A percentile compares a stretch with the other conserved stretches of the same genome.
phyloP scores from a whole-genome alignment of 441 rosid species.

The Cnidoscolus chayamansa region DNA sequence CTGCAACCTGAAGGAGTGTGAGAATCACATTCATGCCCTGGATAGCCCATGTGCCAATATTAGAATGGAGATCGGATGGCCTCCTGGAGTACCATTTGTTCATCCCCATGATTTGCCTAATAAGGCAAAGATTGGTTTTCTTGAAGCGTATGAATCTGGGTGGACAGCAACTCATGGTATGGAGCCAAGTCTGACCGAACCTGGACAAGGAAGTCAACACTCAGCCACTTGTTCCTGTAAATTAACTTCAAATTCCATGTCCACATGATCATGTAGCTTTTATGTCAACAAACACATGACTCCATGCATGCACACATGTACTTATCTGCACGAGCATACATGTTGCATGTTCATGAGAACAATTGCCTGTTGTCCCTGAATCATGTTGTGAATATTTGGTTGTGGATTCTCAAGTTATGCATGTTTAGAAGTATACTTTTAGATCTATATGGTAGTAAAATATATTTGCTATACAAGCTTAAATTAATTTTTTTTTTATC shows the following conservation, averaged over 20 bases:
- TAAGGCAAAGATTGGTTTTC: constrained; percentile 92
- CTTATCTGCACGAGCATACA: neutral
- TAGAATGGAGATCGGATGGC: constrained; percentile 92
- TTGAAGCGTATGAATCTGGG: constrained; percentile 94
- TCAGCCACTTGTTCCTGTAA: constrained; percentile 50
- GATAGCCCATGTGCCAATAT: constrained; percentile 78
- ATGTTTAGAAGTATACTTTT: neutral
- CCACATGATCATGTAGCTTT: constrained; percentile 6
- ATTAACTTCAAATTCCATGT: constrained; percentile 23
- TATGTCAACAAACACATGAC: neutral
- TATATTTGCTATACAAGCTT: neutral
- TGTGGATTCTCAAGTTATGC: neutral
- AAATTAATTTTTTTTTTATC: neutral
- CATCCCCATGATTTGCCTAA: constrained; percentile 97
- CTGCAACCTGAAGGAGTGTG: constrained; percentile 91
- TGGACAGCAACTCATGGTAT: constrained; percentile 79
- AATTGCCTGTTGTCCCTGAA: neutral
- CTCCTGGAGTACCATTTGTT: constrained; percentile 92
- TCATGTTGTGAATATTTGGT: neutral
- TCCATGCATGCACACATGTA: no score
- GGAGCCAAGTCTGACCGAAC: constrained; percentile 68
- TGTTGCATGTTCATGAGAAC: neutral
- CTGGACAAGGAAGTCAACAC: constrained; percentile 66
- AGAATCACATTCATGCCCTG: constrained; percentile 60
- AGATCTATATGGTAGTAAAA: neutral